Conservation (phyloP, 192 early-diverging fungal genomes). For the Rhizoclosmatium globosum region DNA sequence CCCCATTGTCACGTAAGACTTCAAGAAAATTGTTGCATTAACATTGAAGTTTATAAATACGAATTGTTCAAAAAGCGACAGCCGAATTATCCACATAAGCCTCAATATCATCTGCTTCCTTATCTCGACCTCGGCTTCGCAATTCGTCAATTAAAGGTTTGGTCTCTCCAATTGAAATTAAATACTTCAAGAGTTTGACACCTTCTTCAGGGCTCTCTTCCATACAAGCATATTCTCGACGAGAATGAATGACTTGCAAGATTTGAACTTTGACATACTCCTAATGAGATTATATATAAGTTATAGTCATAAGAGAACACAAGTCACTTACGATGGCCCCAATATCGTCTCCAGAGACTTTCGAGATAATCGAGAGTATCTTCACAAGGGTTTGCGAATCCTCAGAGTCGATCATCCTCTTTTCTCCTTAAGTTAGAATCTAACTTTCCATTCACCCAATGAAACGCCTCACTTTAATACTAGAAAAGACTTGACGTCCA, state of each 20-base stretch:
- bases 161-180: slow-evolving; percentile 12
- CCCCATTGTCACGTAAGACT: too few relatives aligned
- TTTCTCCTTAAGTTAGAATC: too few relatives aligned
- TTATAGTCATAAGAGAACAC: too few relatives aligned
- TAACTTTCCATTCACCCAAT: background rate
- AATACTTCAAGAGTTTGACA: slow-evolving; percentile 2
- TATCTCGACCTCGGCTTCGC: background rate
- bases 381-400: background rate
- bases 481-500: background rate
- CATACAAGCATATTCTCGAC: background rate
- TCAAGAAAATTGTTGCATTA: too few relatives aligned
- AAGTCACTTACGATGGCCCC: too few relatives aligned
- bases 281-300: background rate
- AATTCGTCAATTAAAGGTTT: background rate
- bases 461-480: background rate
- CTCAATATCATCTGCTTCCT: slow-evolving; percentile 15
- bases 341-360: background rate
- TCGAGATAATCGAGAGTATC: background rate
- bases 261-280: background rate
- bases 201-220: background rate
- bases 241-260: background rate
- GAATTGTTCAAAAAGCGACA: too few relatives aligned
- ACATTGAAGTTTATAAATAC: too few relatives aligned
- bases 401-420: background rate
- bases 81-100: background rate